Conservation (phyloP, 2,329 filamentous ascomycete genomes). For the Elsinoe perseae region DNA sequence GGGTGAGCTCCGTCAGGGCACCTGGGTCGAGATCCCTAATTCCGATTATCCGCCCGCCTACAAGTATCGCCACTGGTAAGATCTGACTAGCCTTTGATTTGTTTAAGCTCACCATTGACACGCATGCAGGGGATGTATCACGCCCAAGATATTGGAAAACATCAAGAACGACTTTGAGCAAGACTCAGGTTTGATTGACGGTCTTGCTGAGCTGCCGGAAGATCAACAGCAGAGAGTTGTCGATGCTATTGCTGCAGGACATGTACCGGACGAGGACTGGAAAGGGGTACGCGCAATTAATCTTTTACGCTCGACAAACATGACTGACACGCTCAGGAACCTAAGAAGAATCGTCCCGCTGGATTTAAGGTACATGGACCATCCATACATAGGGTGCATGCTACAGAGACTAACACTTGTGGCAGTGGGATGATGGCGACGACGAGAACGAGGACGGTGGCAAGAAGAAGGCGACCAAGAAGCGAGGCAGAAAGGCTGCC, state of each 20-base stretch:
- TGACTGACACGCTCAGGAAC: constrained; percentile 49
- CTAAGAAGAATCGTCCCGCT: constrained; percentile 61
- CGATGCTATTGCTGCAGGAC: constrained; percentile 64
- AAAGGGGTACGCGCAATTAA: constrained; percentile 59
- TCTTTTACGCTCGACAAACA: constrained; percentile 17
- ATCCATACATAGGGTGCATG: constrained; percentile 15
- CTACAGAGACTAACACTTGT: neutral
- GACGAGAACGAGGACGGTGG: constrained; percentile 17
- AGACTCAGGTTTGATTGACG: constrained; percentile 65
- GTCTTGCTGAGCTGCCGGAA: constrained; percentile 65
- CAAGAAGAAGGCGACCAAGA: constrained; percentile 33
- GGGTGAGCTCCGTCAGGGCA: constrained; percentile 69
- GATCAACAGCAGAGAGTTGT: constrained; percentile 67
- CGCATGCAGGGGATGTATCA: constrained; percentile 70
- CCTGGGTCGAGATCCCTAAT: constrained; percentile 54
- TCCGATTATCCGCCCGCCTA: constrained; percentile 44
- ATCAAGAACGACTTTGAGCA: constrained; percentile 51
- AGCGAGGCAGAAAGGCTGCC: constrained; percentile 34
- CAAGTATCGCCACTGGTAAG: constrained; percentile 82
- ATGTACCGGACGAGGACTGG: constrained; percentile 80
- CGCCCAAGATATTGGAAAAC: constrained; percentile 62
- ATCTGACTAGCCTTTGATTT: neutral
- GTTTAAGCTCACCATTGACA: neutral
- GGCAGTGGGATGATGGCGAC: constrained; percentile 22
- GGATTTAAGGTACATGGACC: neutral